A percentile compares a stretch with the other conserved stretches of the same genome.
Evolutionary conservation across 441 rosid genomes (phyloP).

Genomic region (Dalechampia spathulata): DNA sequence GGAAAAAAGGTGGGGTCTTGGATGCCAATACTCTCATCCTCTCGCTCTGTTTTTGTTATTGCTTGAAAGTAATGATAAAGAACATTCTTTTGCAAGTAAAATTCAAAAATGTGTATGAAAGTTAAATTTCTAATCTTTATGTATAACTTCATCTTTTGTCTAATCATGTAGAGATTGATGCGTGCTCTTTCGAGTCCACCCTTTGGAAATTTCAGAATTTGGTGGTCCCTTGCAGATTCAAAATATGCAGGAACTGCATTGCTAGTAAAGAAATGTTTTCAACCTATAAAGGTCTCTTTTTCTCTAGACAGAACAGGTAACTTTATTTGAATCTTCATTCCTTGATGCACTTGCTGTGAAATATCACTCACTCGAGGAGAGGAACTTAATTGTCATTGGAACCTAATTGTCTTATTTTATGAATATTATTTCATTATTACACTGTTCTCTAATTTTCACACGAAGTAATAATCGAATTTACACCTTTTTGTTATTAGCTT

Average conservation of each 20-base stretch:
- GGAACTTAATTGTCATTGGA: not conserved
- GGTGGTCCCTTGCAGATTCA: slow-evolving; percentile 97
- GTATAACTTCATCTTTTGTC: slow-evolving; percentile 1
- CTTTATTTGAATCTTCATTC: slow-evolving; percentile 4
- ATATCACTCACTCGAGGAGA: not conserved
- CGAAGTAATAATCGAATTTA: slow-evolving; percentile 8
- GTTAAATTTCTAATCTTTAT: not conserved
- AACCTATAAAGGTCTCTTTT: slow-evolving; percentile 59
- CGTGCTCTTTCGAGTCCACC: slow-evolving; percentile 78
- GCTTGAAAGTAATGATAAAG: no score
- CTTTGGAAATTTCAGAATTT: slow-evolving; percentile 62
- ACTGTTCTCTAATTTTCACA: not conserved
- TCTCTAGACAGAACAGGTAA: slow-evolving; percentile 71
- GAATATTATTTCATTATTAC: not conserved
- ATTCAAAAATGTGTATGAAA: not conserved
- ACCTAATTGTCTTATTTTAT: not conserved
- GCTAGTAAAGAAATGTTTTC: slow-evolving; percentile 71
- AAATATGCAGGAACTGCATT: slow-evolving; percentile 98
- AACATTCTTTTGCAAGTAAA: no score
- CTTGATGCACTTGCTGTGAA: no score
- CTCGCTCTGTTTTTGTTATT: no score
- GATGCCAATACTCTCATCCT: no score
- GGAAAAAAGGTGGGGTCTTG: no score
- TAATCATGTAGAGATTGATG: slow-evolving; percentile 52
- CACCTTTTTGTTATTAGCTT: slow-evolving; percentile 36